These are phyloP conservation scores for Dunaliella primolecta DNA, from an alignment of 139 green algal species.

Conservation along the genomic window DNA sequence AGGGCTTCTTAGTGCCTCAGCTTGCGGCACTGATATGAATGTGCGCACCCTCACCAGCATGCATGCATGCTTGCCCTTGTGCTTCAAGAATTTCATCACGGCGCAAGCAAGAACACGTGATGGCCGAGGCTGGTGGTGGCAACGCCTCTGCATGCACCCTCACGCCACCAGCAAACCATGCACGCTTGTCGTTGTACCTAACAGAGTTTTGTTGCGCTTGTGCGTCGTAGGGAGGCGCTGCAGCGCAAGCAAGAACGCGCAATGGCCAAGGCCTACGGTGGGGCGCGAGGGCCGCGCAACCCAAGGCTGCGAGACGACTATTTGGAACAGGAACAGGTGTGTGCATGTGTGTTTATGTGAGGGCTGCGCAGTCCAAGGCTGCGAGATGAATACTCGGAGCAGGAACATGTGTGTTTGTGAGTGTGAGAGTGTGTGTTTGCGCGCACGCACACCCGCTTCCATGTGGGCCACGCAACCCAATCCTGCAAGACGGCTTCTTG, in stretches of 20 bases:
- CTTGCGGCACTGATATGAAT: too few species aligned
- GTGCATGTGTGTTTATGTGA: neutral
- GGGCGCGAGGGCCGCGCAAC: neutral
- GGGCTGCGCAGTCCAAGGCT: neutral
- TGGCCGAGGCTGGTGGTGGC: neutral
- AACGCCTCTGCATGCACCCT: too few species aligned
- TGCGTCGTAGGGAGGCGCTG: constrained; percentile 20
- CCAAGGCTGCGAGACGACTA: constrained; percentile 17
- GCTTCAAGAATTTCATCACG: too few species aligned
- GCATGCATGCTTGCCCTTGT: too few species aligned
- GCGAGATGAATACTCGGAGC: constrained; percentile 20
- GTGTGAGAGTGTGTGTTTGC: too few species aligned
- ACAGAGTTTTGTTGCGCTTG: too few species aligned
- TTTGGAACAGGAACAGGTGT: constrained; percentile 25
- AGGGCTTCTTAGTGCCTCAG: too few species aligned
- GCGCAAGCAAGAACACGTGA: constrained; percentile 17
- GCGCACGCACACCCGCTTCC: too few species aligned
- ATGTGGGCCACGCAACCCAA: neutral
- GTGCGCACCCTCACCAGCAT: too few species aligned
- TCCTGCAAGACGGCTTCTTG: constrained; percentile 17
- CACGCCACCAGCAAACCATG: too few species aligned
- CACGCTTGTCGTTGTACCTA: too few species aligned
- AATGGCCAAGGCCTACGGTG: constrained; percentile 1
- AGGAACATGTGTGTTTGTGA: constrained; percentile 15
- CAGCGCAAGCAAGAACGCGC: constrained; percentile 19